These are phyloP conservation scores for Hyaloscypha variabilis DNA, from an alignment of 495 filamentous ascomycete genomes.

Conservation along the genomic window DNA sequence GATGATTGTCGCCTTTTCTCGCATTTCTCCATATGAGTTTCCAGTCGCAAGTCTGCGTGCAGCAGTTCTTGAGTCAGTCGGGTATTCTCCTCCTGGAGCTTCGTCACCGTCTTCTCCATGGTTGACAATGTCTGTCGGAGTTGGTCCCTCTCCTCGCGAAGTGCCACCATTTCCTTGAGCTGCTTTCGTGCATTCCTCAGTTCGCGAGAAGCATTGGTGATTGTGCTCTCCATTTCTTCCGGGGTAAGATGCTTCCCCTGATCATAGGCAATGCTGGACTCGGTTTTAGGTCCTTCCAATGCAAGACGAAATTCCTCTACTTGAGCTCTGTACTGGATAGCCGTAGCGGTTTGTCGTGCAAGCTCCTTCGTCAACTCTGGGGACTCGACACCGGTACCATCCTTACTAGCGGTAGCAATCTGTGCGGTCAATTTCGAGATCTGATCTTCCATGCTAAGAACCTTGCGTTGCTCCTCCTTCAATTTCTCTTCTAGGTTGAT, in stretches of 20 bases:
- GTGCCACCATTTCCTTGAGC: slow-evolving; percentile 30
- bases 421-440: slow-evolving; percentile 62
- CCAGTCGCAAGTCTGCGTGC: slow-evolving; percentile 26
- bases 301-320: slow-evolving; percentile 61
- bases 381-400: slow-evolving; percentile 45
- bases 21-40: slow-evolving; percentile 38
- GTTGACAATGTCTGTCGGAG: slow-evolving; percentile 47
- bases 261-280: no score
- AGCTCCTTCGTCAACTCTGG: slow-evolving; percentile 55
- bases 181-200: slow-evolving; percentile 49
- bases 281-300: slow-evolving; percentile 45
- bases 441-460: slow-evolving; percentile 51
- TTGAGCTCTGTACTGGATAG: slow-evolving; percentile 67
- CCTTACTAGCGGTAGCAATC: slow-evolving; percentile 41
- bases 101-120: slow-evolving; percentile 45
- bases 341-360: slow-evolving; percentile 67
- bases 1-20: slow-evolving; percentile 45
- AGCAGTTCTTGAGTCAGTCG: slow-evolving; percentile 45
- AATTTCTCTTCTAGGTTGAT: slow-evolving; percentile 72
- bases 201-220: slow-evolving; percentile 50
- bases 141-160: slow-evolving; percentile 47
- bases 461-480: slow-evolving; percentile 35
- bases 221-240: slow-evolving; percentile 16
- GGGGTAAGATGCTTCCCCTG: neutral
- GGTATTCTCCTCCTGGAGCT: slow-evolving; percentile 48